These are phyloP conservation scores for Leccinum broughii DNA, from an alignment of 768 basidiomycete genomes.

Conservation along the genomic window DNA sequence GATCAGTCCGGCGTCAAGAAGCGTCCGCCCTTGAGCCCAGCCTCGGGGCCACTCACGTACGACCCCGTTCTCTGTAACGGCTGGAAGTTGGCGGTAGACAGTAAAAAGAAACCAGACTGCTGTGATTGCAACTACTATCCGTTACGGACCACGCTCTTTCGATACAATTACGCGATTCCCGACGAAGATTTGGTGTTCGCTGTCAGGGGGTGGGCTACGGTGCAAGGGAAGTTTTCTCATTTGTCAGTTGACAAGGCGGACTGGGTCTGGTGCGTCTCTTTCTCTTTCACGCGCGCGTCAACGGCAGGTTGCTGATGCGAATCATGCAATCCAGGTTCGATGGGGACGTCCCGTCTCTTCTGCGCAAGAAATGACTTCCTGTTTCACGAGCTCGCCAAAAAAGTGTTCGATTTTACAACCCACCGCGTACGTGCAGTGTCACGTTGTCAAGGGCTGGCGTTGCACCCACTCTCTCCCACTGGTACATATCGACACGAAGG, in stretches of 20 bases:
- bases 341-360: conserved; percentile 16
- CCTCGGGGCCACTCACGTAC: conserved; percentile 12
- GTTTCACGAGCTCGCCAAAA: background rate
- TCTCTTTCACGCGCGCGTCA: background rate
- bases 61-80: conserved; percentile 22
- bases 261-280: conserved; percentile 25
- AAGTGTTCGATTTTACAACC: background rate
- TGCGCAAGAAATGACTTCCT: background rate
- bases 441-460: background rate
- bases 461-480: background rate
- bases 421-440: background rate
- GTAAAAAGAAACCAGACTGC: too few relatives aligned
- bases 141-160: conserved; percentile 23
- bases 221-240: conserved; percentile 10
- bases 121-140: conserved; percentile 4
- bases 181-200: background rate
- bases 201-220: conserved; percentile 9
- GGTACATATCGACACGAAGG: background rate
- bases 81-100: conserved; percentile 1
- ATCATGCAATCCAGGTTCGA: conserved; percentile 20
- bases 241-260: background rate
- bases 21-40: conserved; percentile 10
- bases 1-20: conserved; percentile 17
- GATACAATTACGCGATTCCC: conserved; percentile 27
- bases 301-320: background rate